phyloP scores from a whole-genome alignment of 768 basidiomycete species.

The Lepiota brunneoincarnata region DNA sequence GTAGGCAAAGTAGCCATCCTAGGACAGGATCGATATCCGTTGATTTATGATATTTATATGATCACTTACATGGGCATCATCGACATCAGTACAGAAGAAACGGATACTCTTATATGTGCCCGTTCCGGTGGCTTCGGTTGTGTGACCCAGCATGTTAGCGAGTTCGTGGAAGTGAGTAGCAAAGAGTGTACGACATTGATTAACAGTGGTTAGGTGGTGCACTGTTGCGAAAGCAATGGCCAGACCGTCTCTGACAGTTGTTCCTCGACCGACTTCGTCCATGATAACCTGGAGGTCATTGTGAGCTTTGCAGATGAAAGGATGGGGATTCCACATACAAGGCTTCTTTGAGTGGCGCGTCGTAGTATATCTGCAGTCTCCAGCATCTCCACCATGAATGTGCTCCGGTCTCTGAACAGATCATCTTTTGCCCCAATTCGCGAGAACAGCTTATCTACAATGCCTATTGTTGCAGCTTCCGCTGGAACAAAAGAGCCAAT shows the following conservation, averaged over 20 bases:
- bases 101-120: constrained; percentile 59
- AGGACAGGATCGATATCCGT: constrained; percentile 4
- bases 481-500: constrained; percentile 94
- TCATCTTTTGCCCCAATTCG: constrained; percentile 95
- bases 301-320: background rate
- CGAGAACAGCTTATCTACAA: constrained; percentile 92
- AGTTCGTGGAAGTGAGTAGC: constrained; percentile 99
- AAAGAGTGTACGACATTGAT: constrained; percentile 83
- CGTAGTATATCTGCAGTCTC: constrained; percentile 91
- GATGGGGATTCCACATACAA: constrained; percentile 49
- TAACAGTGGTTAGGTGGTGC: constrained; percentile 72
- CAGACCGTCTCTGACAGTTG: constrained; percentile 87
- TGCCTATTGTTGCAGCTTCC: constrained; percentile 70
- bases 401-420: constrained; percentile 88
- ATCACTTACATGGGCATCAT: constrained; percentile 65
- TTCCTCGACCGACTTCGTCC: constrained; percentile 99
- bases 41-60: background rate
- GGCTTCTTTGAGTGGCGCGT: constrained; percentile 76
- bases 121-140: constrained; percentile 36
- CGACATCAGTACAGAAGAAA: constrained; percentile 89
- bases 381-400: constrained; percentile 98
- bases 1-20: constrained; percentile 83
- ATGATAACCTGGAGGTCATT: constrained; percentile 76
- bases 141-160: constrained; percentile 75
- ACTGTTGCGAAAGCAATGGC: constrained; percentile 92